Base-by-base conservation (phyloP, 139 green algal genomes). In the Zygnema circumcarinatum region DNA sequence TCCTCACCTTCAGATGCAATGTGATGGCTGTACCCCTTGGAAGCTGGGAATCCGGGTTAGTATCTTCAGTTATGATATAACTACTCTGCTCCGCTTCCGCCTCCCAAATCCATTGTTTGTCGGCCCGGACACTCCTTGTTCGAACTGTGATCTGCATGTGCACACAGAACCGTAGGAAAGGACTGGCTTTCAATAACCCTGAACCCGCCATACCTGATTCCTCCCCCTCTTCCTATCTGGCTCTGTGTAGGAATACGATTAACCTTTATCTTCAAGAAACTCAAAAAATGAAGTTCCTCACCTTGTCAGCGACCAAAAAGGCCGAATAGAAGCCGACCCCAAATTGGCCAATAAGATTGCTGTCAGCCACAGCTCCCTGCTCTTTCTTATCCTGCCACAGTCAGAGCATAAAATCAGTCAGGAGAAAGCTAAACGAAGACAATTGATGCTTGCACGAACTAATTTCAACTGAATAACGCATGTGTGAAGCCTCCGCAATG, bases 241-340 rank as follows among this genome's bases (percentile, higher is more conserved):
- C n/a, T n/a, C n/a, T n/a, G n/a, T n/a, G n/a, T n/a, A n/a, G n/a
- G n/a, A n/a, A n/a, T n/a, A n/a, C n/a, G n/a, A n/a, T n/a, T n/a
- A n/a, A n/a, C n/a, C n/a, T n/a, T n/a, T n/a, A n/a, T n/a, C n/a
- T n/a, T n/a, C n/a, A n/a, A n/a, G n/a, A n/a, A n/a, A n/a, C n/a
- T n/a, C n/a, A n/a, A n/a, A n/a, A n/a, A n/a, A n/a, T n/a, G n/a
- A n/a, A n/a, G n/a, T n/a, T n/a, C n/a, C 36, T 33, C 0, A 92
- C 85, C 32, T 88, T 90, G 69, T 94, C 92, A 16, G 93, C 90
- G 20, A 98, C 95, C 67, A 99, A 93, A 93, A 99, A 99, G 21
- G 96, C 94, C 0, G 95, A 98, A 94, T 99, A 99, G 92, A 99
- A 99, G 74, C 97, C 97, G 22, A 99, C 97, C 79, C 97, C 97